Evolutionary conservation across 179 eudicot species (phyloP), one percentile per base, ranked within the genome.

Genomic region (Silene coronaria): DNA sequence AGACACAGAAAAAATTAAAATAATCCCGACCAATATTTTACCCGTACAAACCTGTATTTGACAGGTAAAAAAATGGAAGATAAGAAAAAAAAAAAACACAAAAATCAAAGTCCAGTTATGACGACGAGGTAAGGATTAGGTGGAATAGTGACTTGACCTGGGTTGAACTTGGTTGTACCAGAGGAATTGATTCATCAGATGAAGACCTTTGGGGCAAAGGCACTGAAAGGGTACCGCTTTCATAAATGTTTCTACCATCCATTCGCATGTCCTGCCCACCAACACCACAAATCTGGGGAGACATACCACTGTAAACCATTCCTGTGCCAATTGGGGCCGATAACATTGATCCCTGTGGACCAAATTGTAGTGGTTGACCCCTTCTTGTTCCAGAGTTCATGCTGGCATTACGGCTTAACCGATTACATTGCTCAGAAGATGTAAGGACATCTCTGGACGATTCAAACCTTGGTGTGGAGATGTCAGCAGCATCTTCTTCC

Each of bases 361-460:
- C 83, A 80, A 84, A 93, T 42, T 92, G 97, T 75, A 77, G 69
- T 62, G 99, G 87, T 59, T 87, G 94, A 64, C 89, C 89, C 85
- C 90, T 87, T 70, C 97, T 86, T 76, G 30, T 73, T 42, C 90
- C 81, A 62, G 86, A 4, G 65, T 83, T 87, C 75, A 86, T 80
- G 81, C 86, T 86, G 13, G 97, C 97, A 63, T 89, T 91, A 75
- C 96, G 97, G 60, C 80, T 81, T 62, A 83, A 70, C 76, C 93
- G 81, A 71, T 83, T 82, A 71, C 34, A 30, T 30, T 30, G 34
- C 34, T 30, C 34, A 30, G 34, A 30, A 30, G 5, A 3, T 30
- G 34, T 5, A 30, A 30, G 34, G 34, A 30, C 34, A 30, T 30
- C 34, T 30, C 34, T 30, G 34, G 5, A 30, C 34, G 34, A 30